Evolutionary conservation across 2,329 filamentous ascomycete genomes (phyloP).

Genomic region (Diplodia intermedia): DNA sequence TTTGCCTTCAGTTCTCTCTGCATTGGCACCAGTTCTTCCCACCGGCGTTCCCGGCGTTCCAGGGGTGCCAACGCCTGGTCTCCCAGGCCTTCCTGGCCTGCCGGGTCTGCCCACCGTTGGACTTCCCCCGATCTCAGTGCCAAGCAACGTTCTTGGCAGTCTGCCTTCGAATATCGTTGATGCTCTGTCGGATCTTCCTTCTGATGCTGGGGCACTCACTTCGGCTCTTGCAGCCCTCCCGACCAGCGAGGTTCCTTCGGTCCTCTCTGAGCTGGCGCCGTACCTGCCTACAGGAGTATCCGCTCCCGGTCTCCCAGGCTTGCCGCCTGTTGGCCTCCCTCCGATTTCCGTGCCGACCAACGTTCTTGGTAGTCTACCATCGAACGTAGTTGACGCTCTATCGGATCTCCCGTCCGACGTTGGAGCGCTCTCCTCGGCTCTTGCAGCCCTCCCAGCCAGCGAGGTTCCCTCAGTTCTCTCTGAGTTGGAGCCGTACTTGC

Average conservation of each 20-base stretch:
- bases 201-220: not conserved
- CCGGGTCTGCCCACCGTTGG: not conserved
- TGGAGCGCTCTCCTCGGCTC: not conserved
- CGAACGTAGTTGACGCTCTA: not conserved
- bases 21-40: not conserved
- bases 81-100: not conserved
- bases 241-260: not conserved
- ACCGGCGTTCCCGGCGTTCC: not conserved
- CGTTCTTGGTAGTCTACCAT: not conserved
- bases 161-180: not conserved
- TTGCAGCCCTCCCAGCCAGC: not conserved
- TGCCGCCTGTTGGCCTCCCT: not conserved
- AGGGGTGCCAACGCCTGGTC: not conserved
- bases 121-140: not conserved
- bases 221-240: not conserved
- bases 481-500: not conserved
- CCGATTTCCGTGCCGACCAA: not conserved
- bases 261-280: not conserved
- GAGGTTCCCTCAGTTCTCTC: not conserved
- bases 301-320: not conserved
- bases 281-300: not conserved
- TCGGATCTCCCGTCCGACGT: not conserved
- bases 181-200: not conserved
- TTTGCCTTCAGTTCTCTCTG: conserved; percentile 1
- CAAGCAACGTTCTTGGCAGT: not conserved